phyloP scores from a whole-genome alignment of 495 filamentous ascomycete species.

The Penicillium crystallinum region DNA sequence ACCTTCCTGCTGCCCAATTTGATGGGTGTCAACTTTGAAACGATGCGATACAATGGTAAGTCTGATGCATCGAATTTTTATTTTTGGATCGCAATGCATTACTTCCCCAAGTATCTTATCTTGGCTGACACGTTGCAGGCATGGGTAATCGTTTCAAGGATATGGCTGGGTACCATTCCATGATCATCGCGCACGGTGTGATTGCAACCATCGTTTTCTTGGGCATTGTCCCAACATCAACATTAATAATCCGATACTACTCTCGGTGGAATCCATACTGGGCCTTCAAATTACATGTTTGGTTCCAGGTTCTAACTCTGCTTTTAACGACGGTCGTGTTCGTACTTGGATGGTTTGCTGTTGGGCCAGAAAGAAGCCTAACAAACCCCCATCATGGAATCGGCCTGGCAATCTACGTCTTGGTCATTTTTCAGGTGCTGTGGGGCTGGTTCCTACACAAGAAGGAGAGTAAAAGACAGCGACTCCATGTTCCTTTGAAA shows the following conservation, averaged over 20 bases:
- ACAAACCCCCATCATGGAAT: slow-evolving; percentile 96
- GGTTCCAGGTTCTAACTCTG: slow-evolving; percentile 73
- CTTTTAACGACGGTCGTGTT: slow-evolving; percentile 26
- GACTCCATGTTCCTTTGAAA: slow-evolving; percentile 56
- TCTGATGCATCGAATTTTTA: not conserved
- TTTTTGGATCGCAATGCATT: not conserved
- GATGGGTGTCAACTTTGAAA: slow-evolving; percentile 81
- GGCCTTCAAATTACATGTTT: slow-evolving; percentile 76
- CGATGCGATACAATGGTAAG: slow-evolving; percentile 93
- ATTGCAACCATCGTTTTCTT: slow-evolving; percentile 86
- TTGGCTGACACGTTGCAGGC: slow-evolving; percentile 44
- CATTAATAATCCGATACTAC: slow-evolving; percentile 74
- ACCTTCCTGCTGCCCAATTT: slow-evolving; percentile 85
- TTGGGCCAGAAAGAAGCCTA: slow-evolving; percentile 57
- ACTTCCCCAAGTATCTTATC: not conserved
- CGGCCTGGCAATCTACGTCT: slow-evolving; percentile 80
- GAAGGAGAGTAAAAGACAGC: slow-evolving; percentile 54
- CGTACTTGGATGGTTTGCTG: slow-evolving; percentile 28
- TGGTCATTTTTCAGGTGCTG: slow-evolving; percentile 74
- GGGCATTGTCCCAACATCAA: slow-evolving; percentile 70
- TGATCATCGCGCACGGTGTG: slow-evolving; percentile 80
- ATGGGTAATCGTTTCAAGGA: slow-evolving; percentile 87
- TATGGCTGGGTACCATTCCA: slow-evolving; percentile 65
- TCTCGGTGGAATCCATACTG: slow-evolving; percentile 52
- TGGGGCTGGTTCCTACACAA: slow-evolving; percentile 68